Conservation (phyloP, 208 protist species). For the Wallacemonas sp. region DNA sequence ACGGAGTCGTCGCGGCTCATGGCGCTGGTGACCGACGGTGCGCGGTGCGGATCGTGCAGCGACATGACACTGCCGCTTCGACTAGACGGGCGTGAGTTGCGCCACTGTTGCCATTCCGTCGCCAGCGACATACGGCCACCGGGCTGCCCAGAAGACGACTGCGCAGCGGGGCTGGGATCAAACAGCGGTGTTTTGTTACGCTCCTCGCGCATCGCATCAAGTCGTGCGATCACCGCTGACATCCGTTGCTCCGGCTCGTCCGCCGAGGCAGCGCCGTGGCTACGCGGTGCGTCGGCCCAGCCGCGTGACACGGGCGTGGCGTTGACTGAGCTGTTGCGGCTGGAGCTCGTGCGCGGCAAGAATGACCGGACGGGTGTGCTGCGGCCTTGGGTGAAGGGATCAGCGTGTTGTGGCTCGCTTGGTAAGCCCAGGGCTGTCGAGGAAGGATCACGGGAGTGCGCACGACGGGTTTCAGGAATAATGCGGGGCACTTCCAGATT, state of each 20-base stretch:
- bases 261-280: background rate
- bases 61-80: constrained; percentile 2
- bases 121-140: background rate
- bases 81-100: constrained; percentile 15
- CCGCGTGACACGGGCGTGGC: background rate
- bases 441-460: constrained; percentile 10
- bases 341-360: background rate
- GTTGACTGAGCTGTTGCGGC: background rate
- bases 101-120: constrained; percentile 12
- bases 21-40: constrained; percentile 33
- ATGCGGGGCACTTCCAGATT: constrained; percentile 4
- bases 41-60: constrained; percentile 17
- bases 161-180: background rate
- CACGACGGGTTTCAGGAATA: background rate
- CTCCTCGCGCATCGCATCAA: constrained; percentile 10
- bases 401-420: constrained; percentile 7
- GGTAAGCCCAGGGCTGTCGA: constrained; percentile 6
- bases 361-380: constrained; percentile 16
- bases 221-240: background rate
- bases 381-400: constrained; percentile 7
- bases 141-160: background rate
- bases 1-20: constrained; percentile 63
- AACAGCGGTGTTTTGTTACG: constrained; percentile 9
- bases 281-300: background rate
- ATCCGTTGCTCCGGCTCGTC: constrained; percentile 2